Evolutionary conservation across 257 asterid species (phyloP), one percentile per base, ranked within the genome.

Genomic region (Solanum ossicruentum): DNA sequence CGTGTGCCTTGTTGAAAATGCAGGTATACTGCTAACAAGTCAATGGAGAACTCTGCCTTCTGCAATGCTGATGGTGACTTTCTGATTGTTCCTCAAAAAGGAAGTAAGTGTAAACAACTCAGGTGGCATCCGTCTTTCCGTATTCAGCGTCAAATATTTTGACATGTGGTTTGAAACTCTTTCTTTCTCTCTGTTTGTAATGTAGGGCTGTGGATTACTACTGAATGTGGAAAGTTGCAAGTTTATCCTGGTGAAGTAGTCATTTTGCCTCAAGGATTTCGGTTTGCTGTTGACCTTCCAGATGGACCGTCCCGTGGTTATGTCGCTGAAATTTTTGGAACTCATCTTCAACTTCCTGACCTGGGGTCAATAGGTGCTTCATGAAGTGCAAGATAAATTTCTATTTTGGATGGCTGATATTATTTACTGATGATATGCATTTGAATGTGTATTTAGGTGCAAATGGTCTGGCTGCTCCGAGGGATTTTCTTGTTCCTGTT

Each of bases 51-150:
- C 84, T 96, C 90, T 88, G 98, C 99, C 21, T 93, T 96, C 89
- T 96, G 98, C 86, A 95, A 92, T 91, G 99, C 99, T 51, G 99
- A 96, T 88, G 99, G 99, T 13, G 99, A 93, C 90, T 93, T 95
- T 91, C 79, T 96, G 89, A 90, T 96, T 87, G 99, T 96, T 90
- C 99, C 99, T 87, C 98, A 96, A 88, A 80, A 87, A 87, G 99
- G 99, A 91, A 91, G 98, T 93, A 92, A 93, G 98, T 91, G 84
- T 85, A 66, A 26, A 49, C 49, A 58, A 73, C 12, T 73, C 58
- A 49, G 81, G 43, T 15, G 60, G 28, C 47, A 26, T 52, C 13
- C 18, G 7, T 78, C 49, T 52, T 10, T 13, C 26, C 0, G 3
- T 78, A 78, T 28, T 78, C 82, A 16, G 26, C 28, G 2, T 41